These are phyloP conservation scores for Tephrocybe sp. DNA, from an alignment of 768 basidiomycete genomes.

Conservation along the genomic window DNA sequence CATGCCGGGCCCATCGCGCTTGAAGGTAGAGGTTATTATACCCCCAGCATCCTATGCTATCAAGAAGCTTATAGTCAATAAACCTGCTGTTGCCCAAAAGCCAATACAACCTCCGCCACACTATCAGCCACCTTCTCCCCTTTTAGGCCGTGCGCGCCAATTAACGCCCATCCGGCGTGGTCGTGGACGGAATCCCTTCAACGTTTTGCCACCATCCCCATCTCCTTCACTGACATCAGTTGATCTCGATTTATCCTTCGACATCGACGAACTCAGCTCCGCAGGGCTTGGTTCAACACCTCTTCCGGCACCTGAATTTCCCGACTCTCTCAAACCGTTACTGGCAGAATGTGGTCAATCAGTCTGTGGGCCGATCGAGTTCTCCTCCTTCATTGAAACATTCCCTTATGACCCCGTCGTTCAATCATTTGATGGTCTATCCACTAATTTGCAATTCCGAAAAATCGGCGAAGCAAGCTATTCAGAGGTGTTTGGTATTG, in stretches of 20 bases:
- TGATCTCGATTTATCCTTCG: conserved; percentile 53
- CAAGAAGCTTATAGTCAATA: conserved; percentile 18
- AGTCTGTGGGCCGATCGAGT: conserved; percentile 63
- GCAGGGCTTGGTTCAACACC: conserved; percentile 16
- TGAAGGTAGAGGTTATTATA: conserved; percentile 41
- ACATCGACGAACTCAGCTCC: conserved; percentile 43
- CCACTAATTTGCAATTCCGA: conserved; percentile 43
- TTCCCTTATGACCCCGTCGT: conserved; percentile 77
- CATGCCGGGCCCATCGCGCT: conserved; percentile 16
- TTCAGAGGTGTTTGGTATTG: conserved; percentile 93
- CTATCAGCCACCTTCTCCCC: conserved; percentile 28
- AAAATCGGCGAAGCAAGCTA: conserved; percentile 98
- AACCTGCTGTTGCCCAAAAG: conserved; percentile 1
- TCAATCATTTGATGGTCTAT: conserved; percentile 21
- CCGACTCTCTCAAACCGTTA: conserved; percentile 60
- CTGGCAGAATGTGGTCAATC: conserved; percentile 73
- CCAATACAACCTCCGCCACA: conserved; percentile 13
- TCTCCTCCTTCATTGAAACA: conserved; percentile 79
- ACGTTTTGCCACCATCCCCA: conserved; percentile 47
- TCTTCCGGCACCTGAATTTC: conserved; percentile 32
- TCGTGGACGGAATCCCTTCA: conserved; percentile 37
- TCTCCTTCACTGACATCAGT: conserved; percentile 48
- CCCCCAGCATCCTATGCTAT: conserved; percentile 36
- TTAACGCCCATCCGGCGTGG: conserved; percentile 66
- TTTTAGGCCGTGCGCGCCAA: conserved; percentile 49